phyloP scores from a whole-genome alignment of 495 filamentous ascomycete species.

The Paragyromitra xinjiangensis region DNA sequence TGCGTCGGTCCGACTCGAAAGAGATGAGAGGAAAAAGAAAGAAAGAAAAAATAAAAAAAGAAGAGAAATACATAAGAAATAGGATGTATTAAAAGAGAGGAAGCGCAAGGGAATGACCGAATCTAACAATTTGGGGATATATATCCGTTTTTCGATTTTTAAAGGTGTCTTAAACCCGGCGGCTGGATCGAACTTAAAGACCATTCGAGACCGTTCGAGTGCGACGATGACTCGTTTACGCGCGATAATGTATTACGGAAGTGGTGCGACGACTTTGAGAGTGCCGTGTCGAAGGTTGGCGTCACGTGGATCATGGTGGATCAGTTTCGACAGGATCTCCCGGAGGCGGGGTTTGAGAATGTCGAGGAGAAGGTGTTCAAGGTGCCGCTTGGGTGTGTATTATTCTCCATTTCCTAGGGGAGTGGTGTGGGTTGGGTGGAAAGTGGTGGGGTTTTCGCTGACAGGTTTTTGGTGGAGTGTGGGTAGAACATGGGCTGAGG shows the following conservation, averaged over 20 bases:
- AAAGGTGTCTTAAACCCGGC: conserved; percentile 62
- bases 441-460: conserved; percentile 15
- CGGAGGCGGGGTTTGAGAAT: conserved; percentile 31
- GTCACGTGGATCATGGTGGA: conserved; percentile 49
- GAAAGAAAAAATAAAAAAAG: background rate
- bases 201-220: conserved; percentile 61
- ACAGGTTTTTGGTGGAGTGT: conserved; percentile 14
- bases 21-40: conserved; percentile 8
- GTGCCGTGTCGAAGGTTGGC: conserved; percentile 9
- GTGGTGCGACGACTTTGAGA: conserved; percentile 47
- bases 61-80: background rate
- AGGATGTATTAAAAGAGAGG: background rate
- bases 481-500: conserved; percentile 45
- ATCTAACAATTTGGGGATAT: conserved; percentile 45
- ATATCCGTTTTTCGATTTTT: conserved; percentile 32
- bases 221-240: conserved; percentile 63
- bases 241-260: conserved; percentile 34
- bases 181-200: conserved; percentile 66
- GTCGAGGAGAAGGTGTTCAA: conserved; percentile 36
- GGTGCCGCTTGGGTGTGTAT: conserved; percentile 46
- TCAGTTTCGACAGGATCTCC: conserved; percentile 35
- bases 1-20: conserved; percentile 43
- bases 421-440: background rate
- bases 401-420: background rate
- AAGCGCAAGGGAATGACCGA: conserved; percentile 17